Evolutionary conservation across 257 asterid genomes (phyloP).

Genomic region (Nyctanthes arbortristis): DNA sequence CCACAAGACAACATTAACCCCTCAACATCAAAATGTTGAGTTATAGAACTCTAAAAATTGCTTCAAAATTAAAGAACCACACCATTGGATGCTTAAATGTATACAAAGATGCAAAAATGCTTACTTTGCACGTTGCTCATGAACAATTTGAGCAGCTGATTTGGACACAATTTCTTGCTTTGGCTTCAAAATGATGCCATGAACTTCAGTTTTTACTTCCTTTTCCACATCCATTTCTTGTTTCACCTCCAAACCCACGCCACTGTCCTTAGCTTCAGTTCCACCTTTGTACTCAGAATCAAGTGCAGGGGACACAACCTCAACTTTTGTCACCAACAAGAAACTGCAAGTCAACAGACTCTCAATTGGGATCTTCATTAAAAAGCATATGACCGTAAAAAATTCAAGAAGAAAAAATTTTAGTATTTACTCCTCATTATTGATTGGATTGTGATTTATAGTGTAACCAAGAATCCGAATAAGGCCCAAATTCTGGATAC

Average conservation of each 20-base stretch:
- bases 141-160: conserved; percentile 87
- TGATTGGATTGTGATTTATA: conserved; percentile 70
- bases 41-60: background rate
- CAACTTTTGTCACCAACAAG: conserved; percentile 70
- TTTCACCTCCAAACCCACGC: conserved; percentile 28
- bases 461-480: conserved; percentile 70
- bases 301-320: conserved; percentile 70
- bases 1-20: background rate
- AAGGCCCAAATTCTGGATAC: conserved; percentile 77
- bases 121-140: conserved; percentile 80
- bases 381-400: background rate
- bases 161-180: conserved; percentile 65
- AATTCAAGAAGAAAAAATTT: too few relatives aligned
- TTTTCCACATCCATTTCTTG: conserved; percentile 32
- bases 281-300: conserved; percentile 59
- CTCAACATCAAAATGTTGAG: background rate
- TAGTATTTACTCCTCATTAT: conserved; percentile 78
- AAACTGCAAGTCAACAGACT: conserved; percentile 38
- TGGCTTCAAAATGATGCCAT: conserved; percentile 52
- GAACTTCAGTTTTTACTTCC: conserved; percentile 29
- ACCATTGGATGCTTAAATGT: too few relatives aligned
- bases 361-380: background rate
- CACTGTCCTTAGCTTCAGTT: conserved; percentile 38
- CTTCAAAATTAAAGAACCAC: background rate
- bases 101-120: conserved; percentile 14